Conservation (phyloP, 805 yeast genomes). For the Candida vartiovaarae region DNA sequence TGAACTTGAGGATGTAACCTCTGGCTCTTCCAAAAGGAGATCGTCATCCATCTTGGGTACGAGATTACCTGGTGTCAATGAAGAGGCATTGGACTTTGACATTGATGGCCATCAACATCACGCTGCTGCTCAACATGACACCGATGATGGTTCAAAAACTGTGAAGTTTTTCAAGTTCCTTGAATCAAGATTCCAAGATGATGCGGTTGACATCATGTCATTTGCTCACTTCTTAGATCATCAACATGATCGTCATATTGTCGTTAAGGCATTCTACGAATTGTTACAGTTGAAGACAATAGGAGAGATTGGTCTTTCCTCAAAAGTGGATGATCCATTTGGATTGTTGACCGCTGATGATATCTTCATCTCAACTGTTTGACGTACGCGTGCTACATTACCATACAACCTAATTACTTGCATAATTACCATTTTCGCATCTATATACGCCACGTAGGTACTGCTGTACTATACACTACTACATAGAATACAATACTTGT, state of each 20-base stretch:
- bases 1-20: slow-evolving; percentile 2
- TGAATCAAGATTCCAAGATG: slow-evolving; percentile 15
- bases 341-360: too few species aligned
- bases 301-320: slow-evolving; percentile 1
- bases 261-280: slow-evolving; percentile 23
- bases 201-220: slow-evolving; percentile 2
- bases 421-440: too few species aligned
- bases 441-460: too few species aligned
- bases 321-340: too few species aligned
- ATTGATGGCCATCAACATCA: background rate
- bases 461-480: too few species aligned
- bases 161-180: slow-evolving; percentile 17
- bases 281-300: slow-evolving; percentile 21
- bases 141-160: slow-evolving; percentile 5
- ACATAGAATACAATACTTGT: too few species aligned
- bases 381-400: too few species aligned
- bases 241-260: slow-evolving; percentile 7
- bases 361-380: too few species aligned
- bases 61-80: slow-evolving; percentile 11
- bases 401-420: too few species aligned
- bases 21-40: slow-evolving; percentile 10
- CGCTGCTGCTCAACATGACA: too few species aligned
- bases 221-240: slow-evolving; percentile 15
- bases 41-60: slow-evolving; percentile 11
- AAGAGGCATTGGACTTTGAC: slow-evolving; percentile 6